phyloP scores from a whole-genome alignment of 441 rosid genomes.

The Francoa sonchifolia region DNA sequence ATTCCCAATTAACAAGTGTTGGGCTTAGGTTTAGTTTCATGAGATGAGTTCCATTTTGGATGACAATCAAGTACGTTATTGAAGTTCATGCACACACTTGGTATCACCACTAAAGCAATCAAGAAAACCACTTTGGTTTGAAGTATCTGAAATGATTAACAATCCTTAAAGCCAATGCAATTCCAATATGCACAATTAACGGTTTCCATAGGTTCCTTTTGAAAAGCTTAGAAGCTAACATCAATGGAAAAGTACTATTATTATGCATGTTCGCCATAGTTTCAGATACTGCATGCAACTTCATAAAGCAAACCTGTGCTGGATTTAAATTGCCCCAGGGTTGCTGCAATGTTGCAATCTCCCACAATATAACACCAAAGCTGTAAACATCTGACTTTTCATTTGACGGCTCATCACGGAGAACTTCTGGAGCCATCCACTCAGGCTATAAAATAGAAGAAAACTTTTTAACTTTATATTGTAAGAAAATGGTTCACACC shows the following conservation, averaged over 20 bases:
- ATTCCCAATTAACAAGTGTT: too few relatives aligned
- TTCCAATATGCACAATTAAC: too few relatives aligned
- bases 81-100: too few relatives aligned
- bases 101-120: too few relatives aligned
- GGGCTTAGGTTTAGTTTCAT: too few relatives aligned
- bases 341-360: conserved; percentile 83
- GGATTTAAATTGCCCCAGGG: conserved; percentile 94
- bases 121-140: too few relatives aligned
- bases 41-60: too few relatives aligned
- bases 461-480: conserved; percentile 9
- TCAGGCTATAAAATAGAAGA: conserved; percentile 57
- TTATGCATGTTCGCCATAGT: background rate
- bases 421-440: conserved; percentile 99
- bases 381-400: conserved; percentile 96
- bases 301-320: conserved; percentile 61
- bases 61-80: too few relatives aligned
- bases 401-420: conserved; percentile 89
- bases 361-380: conserved; percentile 96
- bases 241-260: background rate
- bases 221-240: background rate
- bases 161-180: too few relatives aligned
- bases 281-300: conserved; percentile 1
- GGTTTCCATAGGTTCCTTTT: too few relatives aligned
- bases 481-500: conserved; percentile 1
- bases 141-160: too few relatives aligned